Percentiles rank a stretch among this genome's conserved stretches.
phyloP scores from a whole-genome alignment of 2,329 filamentous ascomycete species.

The Penicillium janthinellum region DNA sequence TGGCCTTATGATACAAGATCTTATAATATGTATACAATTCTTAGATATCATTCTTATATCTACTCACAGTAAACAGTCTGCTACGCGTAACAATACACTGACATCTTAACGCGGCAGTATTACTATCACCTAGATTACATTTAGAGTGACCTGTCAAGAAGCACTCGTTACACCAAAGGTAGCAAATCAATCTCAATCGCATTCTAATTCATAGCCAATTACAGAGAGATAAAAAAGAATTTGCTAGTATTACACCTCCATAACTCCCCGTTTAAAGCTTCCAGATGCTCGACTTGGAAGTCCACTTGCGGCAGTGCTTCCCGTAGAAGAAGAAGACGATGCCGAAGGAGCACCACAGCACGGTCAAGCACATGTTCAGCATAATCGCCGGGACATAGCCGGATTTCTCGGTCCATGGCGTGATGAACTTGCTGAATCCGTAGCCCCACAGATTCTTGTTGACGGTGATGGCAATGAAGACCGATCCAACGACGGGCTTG shows the following conservation, averaged over 20 bases:
- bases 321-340: slow-evolving; percentile 61
- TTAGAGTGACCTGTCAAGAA: not conserved
- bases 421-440: slow-evolving; percentile 60
- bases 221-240: not conserved
- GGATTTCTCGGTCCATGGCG: slow-evolving; percentile 51
- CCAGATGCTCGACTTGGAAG: slow-evolving; percentile 46
- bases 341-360: slow-evolving; percentile 57
- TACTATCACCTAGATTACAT: too few relatives aligned
- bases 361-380: slow-evolving; percentile 58
- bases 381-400: slow-evolving; percentile 62
- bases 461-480: slow-evolving; percentile 64
- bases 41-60: too few relatives aligned
- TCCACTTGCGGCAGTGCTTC: slow-evolving; percentile 61
- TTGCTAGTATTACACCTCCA: not conserved
- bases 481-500: slow-evolving; percentile 61
- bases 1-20: too few relatives aligned
- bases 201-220: not conserved
- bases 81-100: too few relatives aligned
- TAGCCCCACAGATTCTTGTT: slow-evolving; percentile 68
- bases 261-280: slow-evolving; percentile 3
- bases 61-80: too few relatives aligned
- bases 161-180: not conserved
- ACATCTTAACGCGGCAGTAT: too few relatives aligned
- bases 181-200: not conserved
- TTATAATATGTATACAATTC: too few relatives aligned